These are phyloP conservation scores for Mycocentrospora acerina DNA, from an alignment of 2,329 filamentous ascomycete species.

Conservation along the genomic window DNA sequence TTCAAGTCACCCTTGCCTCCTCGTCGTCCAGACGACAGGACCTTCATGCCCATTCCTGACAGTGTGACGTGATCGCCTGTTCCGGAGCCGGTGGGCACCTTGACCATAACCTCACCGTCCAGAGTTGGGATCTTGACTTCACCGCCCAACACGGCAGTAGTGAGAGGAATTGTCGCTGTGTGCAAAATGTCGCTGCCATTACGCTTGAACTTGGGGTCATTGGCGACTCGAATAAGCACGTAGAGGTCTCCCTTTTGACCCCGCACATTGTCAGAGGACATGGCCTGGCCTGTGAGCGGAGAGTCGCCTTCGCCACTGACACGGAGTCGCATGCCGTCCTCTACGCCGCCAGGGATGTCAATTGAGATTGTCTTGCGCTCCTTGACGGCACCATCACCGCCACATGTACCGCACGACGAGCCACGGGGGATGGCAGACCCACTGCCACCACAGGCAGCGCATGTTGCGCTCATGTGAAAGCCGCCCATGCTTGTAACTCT, in stretches of 20 bases:
- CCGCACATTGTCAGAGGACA: conserved; percentile 59
- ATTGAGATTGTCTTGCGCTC: conserved; percentile 82
- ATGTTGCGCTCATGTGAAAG: conserved; percentile 95
- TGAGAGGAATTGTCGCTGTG: conserved; percentile 86
- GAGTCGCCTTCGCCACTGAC: conserved; percentile 86
- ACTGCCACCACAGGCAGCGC: conserved; percentile 75
- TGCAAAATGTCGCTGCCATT: conserved; percentile 88
- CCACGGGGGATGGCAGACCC: conserved; percentile 76
- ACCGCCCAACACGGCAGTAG: conserved; percentile 88
- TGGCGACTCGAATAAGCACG: conserved; percentile 84
- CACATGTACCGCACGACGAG: conserved; percentile 76
- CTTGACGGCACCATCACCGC: conserved; percentile 79
- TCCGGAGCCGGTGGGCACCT: conserved; percentile 85
- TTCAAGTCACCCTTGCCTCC: conserved; percentile 76
- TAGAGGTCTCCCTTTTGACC: conserved; percentile 85
- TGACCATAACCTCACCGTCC: conserved; percentile 86
- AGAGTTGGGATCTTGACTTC: conserved; percentile 88
- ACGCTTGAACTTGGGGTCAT: conserved; percentile 86
- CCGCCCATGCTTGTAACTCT: conserved; percentile 88
- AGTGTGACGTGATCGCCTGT: conserved; percentile 92
- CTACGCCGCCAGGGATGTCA: conserved; percentile 92
- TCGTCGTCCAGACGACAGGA: conserved; percentile 60
- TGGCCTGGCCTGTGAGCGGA: conserved; percentile 70
- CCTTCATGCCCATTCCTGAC: conserved; percentile 90
- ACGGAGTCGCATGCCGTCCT: conserved; percentile 91